Percentiles rank a stretch among this genome's conserved stretches.
Conservation (phyloP, 768 basidiomycete species). For the Kwoniella newhampshirensis region DNA sequence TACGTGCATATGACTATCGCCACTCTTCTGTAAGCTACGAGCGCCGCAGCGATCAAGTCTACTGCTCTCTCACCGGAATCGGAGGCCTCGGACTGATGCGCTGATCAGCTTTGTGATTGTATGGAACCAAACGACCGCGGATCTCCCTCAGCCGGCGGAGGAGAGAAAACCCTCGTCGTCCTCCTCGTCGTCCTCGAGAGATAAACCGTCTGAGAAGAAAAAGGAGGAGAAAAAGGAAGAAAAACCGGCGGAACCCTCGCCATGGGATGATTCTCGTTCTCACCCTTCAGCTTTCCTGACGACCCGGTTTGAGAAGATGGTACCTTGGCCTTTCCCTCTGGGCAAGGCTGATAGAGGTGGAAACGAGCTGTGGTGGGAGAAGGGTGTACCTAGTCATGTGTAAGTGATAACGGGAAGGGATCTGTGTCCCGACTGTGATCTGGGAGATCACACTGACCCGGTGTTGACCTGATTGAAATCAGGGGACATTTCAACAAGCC, state of each 20-base stretch:
- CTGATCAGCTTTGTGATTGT: slow-evolving; percentile 25
- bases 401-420: slow-evolving; percentile 22
- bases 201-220: slow-evolving; percentile 26
- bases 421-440: no score
- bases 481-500: slow-evolving; percentile 47
- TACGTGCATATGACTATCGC: slow-evolving; percentile 48
- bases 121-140: slow-evolving; percentile 45
- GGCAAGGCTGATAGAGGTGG: slow-evolving; percentile 29
- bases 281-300: slow-evolving; percentile 48
- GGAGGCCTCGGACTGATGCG: not conserved
- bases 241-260: slow-evolving; percentile 13
- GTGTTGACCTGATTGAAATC: not conserved
- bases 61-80: slow-evolving; percentile 1
- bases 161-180: slow-evolving; percentile 23
- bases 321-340: slow-evolving; percentile 48
- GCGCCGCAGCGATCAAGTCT: not conserved
- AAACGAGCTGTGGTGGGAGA: slow-evolving; percentile 49
- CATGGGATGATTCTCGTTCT: slow-evolving; percentile 46
- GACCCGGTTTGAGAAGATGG: slow-evolving; percentile 32
- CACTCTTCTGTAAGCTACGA: slow-evolving; percentile 33
- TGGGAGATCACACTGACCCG: not conserved
- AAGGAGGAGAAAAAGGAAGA: slow-evolving; percentile 22
- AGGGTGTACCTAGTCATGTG: slow-evolving; percentile 46
- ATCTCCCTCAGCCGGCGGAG: slow-evolving; percentile 13
- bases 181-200: slow-evolving; percentile 25